Evolutionary conservation across 495 filamentous ascomycete species (phyloP).

Genomic region (Neurospora pannonica): DNA sequence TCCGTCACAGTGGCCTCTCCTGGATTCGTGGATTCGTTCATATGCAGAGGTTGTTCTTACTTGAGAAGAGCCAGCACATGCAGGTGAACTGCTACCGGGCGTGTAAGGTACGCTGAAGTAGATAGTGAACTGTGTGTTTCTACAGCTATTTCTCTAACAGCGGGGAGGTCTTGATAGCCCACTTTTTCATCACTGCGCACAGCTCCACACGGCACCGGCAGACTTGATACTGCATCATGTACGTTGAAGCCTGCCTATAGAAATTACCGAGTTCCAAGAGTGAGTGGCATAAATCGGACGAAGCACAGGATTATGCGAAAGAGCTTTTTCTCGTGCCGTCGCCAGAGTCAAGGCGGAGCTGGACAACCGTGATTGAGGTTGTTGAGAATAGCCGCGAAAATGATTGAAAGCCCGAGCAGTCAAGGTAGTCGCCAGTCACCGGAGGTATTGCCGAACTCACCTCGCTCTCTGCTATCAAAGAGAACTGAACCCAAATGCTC

Average conservation of each 20-base stretch:
- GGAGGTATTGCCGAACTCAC: neutral
- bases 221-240: neutral
- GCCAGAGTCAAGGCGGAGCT: slow-evolving; percentile 5
- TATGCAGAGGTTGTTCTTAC: neutral
- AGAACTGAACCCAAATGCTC: neutral
- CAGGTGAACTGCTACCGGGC: neutral
- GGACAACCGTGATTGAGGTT: slow-evolving; percentile 10
- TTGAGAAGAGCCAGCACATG: neutral
- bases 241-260: neutral
- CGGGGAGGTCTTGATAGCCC: neutral
- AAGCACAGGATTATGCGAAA: neutral
- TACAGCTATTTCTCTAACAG: neutral
- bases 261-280: neutral
- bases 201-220: neutral
- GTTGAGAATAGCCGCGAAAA: slow-evolving; percentile 3
- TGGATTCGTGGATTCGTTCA: neutral
- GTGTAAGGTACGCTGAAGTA: neutral
- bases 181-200: neutral
- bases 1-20: neutral
- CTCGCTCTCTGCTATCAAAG: neutral
- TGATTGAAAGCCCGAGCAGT: neutral
- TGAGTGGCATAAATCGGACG: neutral
- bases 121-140: neutral
- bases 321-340: neutral
- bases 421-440: neutral